phyloP scores from a whole-genome alignment of 257 asterid genomes.

The Solanum chilense region DNA sequence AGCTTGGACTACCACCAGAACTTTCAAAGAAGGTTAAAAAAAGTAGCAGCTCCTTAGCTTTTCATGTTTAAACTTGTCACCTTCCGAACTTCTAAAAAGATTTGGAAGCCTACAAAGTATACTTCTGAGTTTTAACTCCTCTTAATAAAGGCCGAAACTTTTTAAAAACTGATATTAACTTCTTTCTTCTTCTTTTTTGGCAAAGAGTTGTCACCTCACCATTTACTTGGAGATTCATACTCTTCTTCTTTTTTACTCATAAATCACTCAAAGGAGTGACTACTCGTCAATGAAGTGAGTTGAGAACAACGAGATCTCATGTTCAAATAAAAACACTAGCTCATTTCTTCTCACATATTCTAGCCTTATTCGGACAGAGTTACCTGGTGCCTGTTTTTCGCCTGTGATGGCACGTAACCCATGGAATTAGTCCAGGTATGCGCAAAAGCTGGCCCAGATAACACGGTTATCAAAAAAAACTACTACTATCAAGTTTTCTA shows the following conservation, averaged over 20 bases:
- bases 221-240: neutral
- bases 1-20: neutral
- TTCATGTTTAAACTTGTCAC: neutral
- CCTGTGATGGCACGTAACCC: too few relatives aligned
- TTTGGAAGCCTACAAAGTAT: neutral
- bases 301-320: neutral
- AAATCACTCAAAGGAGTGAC: neutral
- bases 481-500: neutral
- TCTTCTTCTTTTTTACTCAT: neutral
- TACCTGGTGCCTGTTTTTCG: neutral
- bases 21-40: neutral
- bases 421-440: fast-evolving
- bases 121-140: neutral
- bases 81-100: neutral
- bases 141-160: neutral
- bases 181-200: neutral
- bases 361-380: neutral
- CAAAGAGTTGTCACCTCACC: neutral
- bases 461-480: neutral
- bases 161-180: neutral
- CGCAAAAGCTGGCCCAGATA: neutral
- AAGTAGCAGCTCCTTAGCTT: neutral
- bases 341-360: neutral
- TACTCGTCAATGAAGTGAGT: neutral
- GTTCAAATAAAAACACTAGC: neutral